Percentiles rank a stretch among this genome's conserved stretches.
These are phyloP conservation scores for Dryas octopetala DNA, from an alignment of 306 rosid genomes.

Conservation along the genomic window DNA sequence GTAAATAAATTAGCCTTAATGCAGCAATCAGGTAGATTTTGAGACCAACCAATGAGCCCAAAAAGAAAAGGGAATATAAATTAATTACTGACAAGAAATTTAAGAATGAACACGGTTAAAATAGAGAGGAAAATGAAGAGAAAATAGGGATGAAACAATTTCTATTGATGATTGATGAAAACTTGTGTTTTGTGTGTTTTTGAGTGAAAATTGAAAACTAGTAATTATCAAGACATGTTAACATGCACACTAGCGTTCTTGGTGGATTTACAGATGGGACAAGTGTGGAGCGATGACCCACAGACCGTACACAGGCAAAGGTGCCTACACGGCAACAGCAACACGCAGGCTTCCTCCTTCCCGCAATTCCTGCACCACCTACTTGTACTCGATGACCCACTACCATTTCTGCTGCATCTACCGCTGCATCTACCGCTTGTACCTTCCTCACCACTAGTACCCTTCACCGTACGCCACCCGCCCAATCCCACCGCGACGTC, in stretches of 20 bases:
- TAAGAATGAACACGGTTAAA: not conserved
- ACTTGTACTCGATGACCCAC: not conserved
- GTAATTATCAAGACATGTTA: slow-evolving; percentile 46
- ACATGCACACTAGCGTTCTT: slow-evolving; percentile 77
- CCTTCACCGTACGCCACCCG: slow-evolving; percentile 39
- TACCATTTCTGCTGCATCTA: not conserved
- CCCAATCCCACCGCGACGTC: slow-evolving; percentile 4
- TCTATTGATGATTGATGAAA: not conserved
- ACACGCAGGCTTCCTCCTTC: slow-evolving; percentile 75
- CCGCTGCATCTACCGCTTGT: not conserved
- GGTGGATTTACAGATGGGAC: slow-evolving; percentile 88
- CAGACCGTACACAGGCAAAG: slow-evolving; percentile 80
- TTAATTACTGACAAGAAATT: not conserved
- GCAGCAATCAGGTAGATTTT: not conserved
- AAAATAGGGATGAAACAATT: slow-evolving; percentile 14
- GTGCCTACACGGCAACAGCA: slow-evolving; percentile 91
- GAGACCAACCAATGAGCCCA: not conserved
- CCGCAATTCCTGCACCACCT: slow-evolving; percentile 75
- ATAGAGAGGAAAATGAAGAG: not conserved
- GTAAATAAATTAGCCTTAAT: not conserved
- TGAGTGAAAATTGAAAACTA: not conserved
- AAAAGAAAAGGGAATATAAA: not conserved
- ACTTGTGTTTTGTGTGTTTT: not conserved
- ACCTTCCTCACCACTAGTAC: slow-evolving; percentile 10
- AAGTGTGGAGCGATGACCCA: slow-evolving; percentile 64